Evolutionary conservation across 345 rosid species (phyloP), one percentile per base, ranked within the genome.

Genomic region (Moricandia moricandioides): DNA sequence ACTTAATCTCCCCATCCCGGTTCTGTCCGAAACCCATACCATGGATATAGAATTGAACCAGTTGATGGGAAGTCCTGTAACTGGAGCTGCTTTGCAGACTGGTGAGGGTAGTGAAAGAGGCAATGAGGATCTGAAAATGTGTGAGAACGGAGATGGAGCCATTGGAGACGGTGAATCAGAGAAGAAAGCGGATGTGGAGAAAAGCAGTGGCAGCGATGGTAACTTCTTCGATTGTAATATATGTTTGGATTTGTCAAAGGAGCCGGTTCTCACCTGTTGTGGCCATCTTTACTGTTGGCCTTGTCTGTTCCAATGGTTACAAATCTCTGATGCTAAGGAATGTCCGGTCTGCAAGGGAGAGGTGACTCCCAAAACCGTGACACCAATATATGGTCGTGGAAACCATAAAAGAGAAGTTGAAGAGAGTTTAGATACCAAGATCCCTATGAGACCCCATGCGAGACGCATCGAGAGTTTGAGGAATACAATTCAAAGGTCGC

Each of bases 241-340:
- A 45, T 94, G 99, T 77, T 81, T 94, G 45, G 96, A 94, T 56
- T 76, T 88, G 78, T 90, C 93, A 0, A 84, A 79, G 55, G 97
- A 94, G 37, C 97, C 98, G 3, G 97, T 94, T 21, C 89, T 94
- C 16, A 89, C 98, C 2, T 88, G 91, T 66, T 94, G 98, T 62
- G 97, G 98, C 56, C 98, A 94, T 80, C 83, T 94, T 62, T 94
- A 87, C 82, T 94, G 98, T 75, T 94, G 99, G 99, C 84, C 95
- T 24, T 94, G 99, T 83, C 81, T 92, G 14, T 89, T 86, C 80
- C 88, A 82, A 55, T 89, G 93, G 97, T 72, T 91, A 49, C 88
- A 94, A 70, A 65, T 83, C 14, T 86, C 95, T 6, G 94, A 91
- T 7, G 56, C 56, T 0, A 49, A 49, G 24, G 56, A 49, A 3